Base-by-base conservation (phyloP, 768 basidiomycete species). In the Lactifluus echinatus region DNA sequence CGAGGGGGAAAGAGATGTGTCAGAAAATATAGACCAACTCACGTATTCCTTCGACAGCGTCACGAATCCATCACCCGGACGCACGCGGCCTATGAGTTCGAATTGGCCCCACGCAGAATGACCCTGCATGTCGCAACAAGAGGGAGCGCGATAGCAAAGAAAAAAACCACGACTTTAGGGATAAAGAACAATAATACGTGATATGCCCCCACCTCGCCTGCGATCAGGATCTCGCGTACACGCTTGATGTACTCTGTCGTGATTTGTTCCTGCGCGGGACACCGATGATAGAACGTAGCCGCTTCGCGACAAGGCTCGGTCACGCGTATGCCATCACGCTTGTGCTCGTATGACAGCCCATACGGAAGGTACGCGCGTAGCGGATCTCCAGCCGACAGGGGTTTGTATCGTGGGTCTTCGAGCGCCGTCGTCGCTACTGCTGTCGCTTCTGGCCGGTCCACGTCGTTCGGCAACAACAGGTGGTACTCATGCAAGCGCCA, bases 61-160 rank as follows among this genome's bases (percentile, higher is more conserved):
- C 50, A 93, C 76, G 62, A 90, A 80, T 8, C 91, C 91, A 67
- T 93, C 91, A 64, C 79, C 82, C 15, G 84, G 80, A 55, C 92
- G 75, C n/a, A 94, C 78, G 17, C 91, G 80, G 36, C 92, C 91
- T 3, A 84, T 72, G 24, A 94, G 69, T 56, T 77, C 83, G 71
- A 93, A 94, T 62, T 89, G 84, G 23, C 92, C 91, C 91, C 91
- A 94, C 14, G 89, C 83, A 8, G 91, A 93, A 70, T 93, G 92
- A 4, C 91, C 90, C 88, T 91, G 56, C 26, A 12, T 21, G 12
- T 40, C 39, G 39, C 26, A 26, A 28, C 36, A n/a, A n/a, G 14
- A 33, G 46, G 21, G 2, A 23, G 26, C n/a, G 31, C 15, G n/a
- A 31, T 17, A 21, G 12, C 17, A 39, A 29, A 3, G 29, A 31